Conservation (phyloP, 176 grass and related monocot species). For the Phragmites australis region DNA sequence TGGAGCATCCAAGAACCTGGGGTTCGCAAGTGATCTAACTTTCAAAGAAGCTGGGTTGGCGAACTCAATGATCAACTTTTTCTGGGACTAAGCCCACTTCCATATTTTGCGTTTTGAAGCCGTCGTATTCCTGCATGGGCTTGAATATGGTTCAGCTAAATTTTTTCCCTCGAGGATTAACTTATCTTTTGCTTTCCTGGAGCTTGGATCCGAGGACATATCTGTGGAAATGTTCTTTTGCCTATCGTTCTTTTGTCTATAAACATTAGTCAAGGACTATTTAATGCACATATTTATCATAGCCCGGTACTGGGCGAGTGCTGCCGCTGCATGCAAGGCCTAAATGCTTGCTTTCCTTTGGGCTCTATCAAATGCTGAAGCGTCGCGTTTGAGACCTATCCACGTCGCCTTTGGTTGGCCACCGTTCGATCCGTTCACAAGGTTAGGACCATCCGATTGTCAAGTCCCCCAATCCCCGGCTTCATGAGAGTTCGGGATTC, state of each 20-base stretch:
- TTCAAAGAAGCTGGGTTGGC: constrained; percentile 75
- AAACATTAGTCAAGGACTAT: constrained; percentile 31
- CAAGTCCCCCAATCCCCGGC: too few species aligned
- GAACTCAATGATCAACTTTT: constrained; percentile 86
- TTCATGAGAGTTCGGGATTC: too few species aligned
- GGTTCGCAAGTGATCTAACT: constrained; percentile 54
- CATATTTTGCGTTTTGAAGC: background rate
- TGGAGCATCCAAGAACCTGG: constrained; percentile 54
- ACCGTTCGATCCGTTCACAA: too few species aligned
- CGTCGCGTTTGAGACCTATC: too few species aligned
- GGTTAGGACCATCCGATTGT: too few species aligned
- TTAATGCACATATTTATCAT: constrained; percentile 46
- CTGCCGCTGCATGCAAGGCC: background rate
- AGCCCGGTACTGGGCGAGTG: background rate
- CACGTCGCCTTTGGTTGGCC: too few species aligned
- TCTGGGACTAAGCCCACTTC: constrained; percentile 57
- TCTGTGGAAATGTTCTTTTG: constrained; percentile 17
- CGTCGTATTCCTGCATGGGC: background rate
- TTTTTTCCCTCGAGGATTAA: background rate
- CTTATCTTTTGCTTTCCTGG: background rate
- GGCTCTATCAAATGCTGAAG: constrained; percentile 24
- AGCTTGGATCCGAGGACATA: constrained; percentile 25
- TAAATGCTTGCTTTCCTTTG: background rate
- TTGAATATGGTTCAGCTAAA: background rate
- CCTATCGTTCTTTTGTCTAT: constrained; percentile 33